These are phyloP conservation scores for Beta corolliflora DNA, from an alignment of 179 eudicot genomes.

Conservation along the genomic window DNA sequence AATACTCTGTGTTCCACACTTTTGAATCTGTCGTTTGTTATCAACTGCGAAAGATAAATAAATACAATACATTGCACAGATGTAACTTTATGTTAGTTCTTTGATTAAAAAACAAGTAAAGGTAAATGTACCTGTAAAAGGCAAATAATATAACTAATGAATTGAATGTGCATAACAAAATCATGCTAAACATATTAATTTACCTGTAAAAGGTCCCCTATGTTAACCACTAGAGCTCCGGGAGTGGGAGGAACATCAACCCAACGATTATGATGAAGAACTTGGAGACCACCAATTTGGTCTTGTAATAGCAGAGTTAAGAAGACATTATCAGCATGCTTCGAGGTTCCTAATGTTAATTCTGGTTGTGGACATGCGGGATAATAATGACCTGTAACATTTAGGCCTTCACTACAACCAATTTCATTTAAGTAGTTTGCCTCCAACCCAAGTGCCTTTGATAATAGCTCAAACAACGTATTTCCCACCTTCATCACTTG, in stretches of 20 bases:
- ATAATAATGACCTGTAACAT: slow-evolving; percentile 41
- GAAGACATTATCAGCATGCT: slow-evolving; percentile 51
- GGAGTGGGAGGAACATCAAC: neutral
- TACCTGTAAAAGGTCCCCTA: neutral
- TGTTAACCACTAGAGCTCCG: neutral
- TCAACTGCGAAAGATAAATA: no score
- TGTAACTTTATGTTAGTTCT: no score
- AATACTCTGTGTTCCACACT: no score
- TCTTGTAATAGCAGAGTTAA: slow-evolving; percentile 53
- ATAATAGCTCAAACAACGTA: slow-evolving; percentile 38
- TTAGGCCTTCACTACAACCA: slow-evolving; percentile 43
- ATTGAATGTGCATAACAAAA: no score
- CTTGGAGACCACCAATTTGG: slow-evolving; percentile 59
- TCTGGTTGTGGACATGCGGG: slow-evolving; percentile 67
- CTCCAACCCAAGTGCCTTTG: slow-evolving; percentile 49
- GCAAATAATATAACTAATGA: no score
- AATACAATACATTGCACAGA: no score
- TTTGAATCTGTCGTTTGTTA: no score
- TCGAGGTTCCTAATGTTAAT: slow-evolving; percentile 43
- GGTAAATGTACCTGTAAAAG: no score
- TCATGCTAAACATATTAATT: no score
- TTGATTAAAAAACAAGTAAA: no score
- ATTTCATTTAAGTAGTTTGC: slow-evolving; percentile 36
- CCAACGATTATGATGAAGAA: slow-evolving; percentile 15
- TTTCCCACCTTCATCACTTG: no score